phyloP scores from a whole-genome alignment of 2,329 filamentous ascomycete genomes.

The Drechslerella coelobrocha region DNA sequence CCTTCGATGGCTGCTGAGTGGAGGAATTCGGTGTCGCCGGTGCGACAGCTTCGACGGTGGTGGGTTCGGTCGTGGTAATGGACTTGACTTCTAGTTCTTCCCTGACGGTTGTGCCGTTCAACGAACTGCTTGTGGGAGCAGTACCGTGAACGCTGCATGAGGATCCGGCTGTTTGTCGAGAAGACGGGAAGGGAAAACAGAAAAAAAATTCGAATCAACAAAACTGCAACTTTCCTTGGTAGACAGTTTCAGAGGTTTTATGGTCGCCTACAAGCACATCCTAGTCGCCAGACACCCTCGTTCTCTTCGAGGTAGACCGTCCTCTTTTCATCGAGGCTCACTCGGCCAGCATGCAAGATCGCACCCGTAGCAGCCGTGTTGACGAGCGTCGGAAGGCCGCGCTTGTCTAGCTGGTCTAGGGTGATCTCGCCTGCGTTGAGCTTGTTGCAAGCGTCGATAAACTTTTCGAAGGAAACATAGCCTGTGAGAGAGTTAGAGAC shows the following conservation, averaged over 20 bases:
- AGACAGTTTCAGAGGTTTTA: slow-evolving; percentile 45
- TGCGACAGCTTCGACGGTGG: slow-evolving; percentile 16
- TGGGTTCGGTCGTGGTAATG: slow-evolving; percentile 39
- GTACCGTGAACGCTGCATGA: slow-evolving; percentile 40
- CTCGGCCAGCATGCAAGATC: slow-evolving; percentile 84
- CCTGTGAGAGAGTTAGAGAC: slow-evolving; percentile 56
- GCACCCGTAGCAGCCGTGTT: slow-evolving; percentile 93
- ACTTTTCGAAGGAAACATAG: slow-evolving; percentile 94
- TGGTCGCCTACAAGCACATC: slow-evolving; percentile 52
- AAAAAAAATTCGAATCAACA: slow-evolving; percentile 48
- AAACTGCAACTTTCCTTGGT: slow-evolving; percentile 45
- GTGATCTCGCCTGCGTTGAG: slow-evolving; percentile 77
- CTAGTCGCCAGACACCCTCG: slow-evolving; percentile 54
- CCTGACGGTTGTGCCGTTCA: slow-evolving; percentile 40
- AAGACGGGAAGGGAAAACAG: slow-evolving; percentile 24
- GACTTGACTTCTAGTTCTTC: slow-evolving; percentile 48
- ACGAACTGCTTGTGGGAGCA: slow-evolving; percentile 22
- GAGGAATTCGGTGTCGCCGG: slow-evolving; percentile 28
- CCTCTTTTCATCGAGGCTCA: slow-evolving; percentile 81
- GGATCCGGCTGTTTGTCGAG: slow-evolving; percentile 38
- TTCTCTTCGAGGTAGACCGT: slow-evolving; percentile 74
- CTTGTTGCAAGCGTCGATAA: slow-evolving; percentile 82
- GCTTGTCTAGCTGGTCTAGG: slow-evolving; percentile 77
- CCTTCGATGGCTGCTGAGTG: slow-evolving; percentile 22
- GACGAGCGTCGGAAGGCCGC: slow-evolving; percentile 80